Evolutionary conservation across 2,329 filamentous ascomycete genomes (phyloP).

Genomic region (Aspergillus neoniger): DNA sequence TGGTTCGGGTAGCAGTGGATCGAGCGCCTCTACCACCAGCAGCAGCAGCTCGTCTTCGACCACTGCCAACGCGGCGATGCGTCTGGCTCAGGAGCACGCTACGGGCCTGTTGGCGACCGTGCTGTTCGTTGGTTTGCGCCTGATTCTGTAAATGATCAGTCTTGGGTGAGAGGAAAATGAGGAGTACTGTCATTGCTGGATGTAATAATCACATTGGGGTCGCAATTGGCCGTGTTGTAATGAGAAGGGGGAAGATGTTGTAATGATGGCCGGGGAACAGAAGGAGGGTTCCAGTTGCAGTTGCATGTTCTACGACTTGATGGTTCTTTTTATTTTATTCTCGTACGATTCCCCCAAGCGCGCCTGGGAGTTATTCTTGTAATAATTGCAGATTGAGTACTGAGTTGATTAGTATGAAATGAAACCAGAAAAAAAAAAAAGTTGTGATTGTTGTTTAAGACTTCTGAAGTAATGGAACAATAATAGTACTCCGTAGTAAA

Average conservation of each 20-base stretch:
- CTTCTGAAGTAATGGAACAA: neutral
- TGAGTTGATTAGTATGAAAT: neutral
- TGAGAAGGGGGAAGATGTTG: neutral
- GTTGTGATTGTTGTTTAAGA: neutral
- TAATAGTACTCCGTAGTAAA: neutral
- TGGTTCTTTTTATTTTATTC: neutral
- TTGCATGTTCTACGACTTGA: constrained; percentile 12
- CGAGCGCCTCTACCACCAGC: constrained; percentile 35
- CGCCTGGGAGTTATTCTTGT: constrained; percentile 1
- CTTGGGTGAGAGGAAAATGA: neutral
- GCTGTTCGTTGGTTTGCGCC: constrained; percentile 58
- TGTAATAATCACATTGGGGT: neutral
- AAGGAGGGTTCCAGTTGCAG: neutral
- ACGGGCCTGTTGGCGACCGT: constrained; percentile 55
- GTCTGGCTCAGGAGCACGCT: constrained; percentile 52
- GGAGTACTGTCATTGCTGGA: neutral
- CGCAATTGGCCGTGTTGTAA: neutral
- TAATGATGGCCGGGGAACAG: neutral
- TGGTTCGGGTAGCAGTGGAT: constrained; percentile 25
- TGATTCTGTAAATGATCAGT: constrained; percentile 53
- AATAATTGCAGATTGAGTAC: neutral
- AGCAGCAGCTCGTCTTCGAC: constrained; percentile 25
- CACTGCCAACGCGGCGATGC: constrained; percentile 48
- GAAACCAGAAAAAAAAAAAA: neutral
- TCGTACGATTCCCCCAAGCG: constrained; percentile 7